Evolutionary conservation across 805 yeast genomes (phyloP).

Genomic region (Saccharomycopsis fermentans): DNA sequence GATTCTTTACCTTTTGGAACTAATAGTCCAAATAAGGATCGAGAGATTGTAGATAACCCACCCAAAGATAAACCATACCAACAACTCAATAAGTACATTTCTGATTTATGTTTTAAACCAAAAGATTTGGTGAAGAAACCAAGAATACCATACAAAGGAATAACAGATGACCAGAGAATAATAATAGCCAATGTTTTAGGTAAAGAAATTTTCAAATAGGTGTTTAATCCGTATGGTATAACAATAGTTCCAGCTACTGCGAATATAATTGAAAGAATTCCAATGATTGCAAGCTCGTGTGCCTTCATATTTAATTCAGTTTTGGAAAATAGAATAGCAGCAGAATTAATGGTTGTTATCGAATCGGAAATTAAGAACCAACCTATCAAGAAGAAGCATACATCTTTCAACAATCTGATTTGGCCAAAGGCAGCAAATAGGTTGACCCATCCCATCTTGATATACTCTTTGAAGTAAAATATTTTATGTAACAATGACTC

Average conservation of each 20-base stretch:
- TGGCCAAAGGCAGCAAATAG: conserved; percentile 45
- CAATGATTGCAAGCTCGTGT: conserved; percentile 51
- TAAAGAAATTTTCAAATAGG: conserved; percentile 32
- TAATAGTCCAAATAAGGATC: conserved; percentile 57
- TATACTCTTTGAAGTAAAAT: conserved; percentile 25
- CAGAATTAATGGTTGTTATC: conserved; percentile 66
- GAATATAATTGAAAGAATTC: conserved; percentile 53
- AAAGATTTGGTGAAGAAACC: conserved; percentile 48
- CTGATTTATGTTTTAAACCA: conserved; percentile 55
- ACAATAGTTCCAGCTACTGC: conserved; percentile 60
- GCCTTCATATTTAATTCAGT: conserved; percentile 63
- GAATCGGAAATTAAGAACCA: conserved; percentile 76
- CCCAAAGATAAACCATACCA: conserved; percentile 76
- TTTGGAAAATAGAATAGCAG: conserved; percentile 68
- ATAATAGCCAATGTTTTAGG: conserved; percentile 41
- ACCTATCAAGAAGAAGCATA: conserved; percentile 52
- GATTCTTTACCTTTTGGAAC: conserved; percentile 71
- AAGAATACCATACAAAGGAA: conserved; percentile 61
- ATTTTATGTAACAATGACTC: conserved; percentile 1
- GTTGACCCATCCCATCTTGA: conserved; percentile 54
- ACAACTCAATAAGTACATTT: conserved; percentile 57
- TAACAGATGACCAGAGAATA: conserved; percentile 50
- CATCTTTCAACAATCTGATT: conserved; percentile 52
- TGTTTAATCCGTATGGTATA: conserved; percentile 37
- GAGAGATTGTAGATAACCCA: conserved; percentile 57